Base-by-base conservation (phyloP, 176 grass and related monocot species). In the Poa pratensis region DNA sequence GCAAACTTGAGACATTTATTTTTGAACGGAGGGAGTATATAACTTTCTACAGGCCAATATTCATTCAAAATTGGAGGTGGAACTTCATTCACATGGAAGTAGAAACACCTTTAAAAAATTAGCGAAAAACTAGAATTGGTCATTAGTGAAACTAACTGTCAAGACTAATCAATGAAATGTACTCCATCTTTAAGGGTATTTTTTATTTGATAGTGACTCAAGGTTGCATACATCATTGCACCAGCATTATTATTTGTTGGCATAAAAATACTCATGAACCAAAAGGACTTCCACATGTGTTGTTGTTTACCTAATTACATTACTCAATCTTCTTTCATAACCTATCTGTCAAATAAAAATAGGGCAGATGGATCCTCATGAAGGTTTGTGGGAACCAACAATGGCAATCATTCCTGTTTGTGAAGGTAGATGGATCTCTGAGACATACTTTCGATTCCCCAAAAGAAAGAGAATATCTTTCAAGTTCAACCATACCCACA, bases 1-100 rank as follows among this genome's bases (percentile, higher is more conserved):
- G n/a, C n/a, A n/a, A n/a, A n/a, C n/a, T n/a, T n/a, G n/a, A n/a
- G n/a, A n/a, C n/a, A n/a, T n/a, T n/a, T n/a, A n/a, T n/a, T n/a
- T n/a, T n/a, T n/a, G n/a, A n/a, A n/a, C n/a, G n/a, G n/a, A n/a
- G n/a, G n/a, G n/a, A n/a, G n/a, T n/a, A 32, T n/a, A 22, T 80
- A 34, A 20, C 64, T 66, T 30, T 28, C 0, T 50, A 50, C 11
- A 80, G n/a, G 60, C 17, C 42, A 80, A 80, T 32, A 50, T 80
- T 66, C 60, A 66, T 48, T 48, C 17, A 50, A 80, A 64, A n/a
- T 26, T 46, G 27, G 42, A 80, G 18, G 18, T 50, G 60, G 61
- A 19, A 40, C 15, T 79, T 62, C 55, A 62, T 79, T 66, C 26
- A 62, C 17, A 81, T 12, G 12, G 28, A 66, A 52, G 43, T 75